Evolutionary conservation across 805 yeast genomes (phyloP), one percentile per base, ranked within the genome.

Genomic region (Spencermartinsiella europaea): DNA sequence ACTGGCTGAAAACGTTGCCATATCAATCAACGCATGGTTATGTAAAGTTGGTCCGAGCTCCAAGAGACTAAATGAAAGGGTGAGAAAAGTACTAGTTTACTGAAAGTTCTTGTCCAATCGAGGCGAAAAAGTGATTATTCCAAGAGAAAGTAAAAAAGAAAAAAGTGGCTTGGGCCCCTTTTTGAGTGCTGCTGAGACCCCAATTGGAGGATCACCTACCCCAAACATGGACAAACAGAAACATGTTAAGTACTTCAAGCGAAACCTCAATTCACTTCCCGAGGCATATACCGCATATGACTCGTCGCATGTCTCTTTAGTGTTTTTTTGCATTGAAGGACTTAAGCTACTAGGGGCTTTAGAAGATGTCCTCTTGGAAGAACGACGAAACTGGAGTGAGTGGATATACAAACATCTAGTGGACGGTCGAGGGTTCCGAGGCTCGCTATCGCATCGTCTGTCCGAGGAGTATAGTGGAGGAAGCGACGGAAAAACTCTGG

Each of bases 251-350:
- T 83, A 71, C 73, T 65, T 78, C 66, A 54, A 69, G 48, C 62
- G 81, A 50, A 76, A 82, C 51, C 64, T 83, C 34, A 61, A 61
- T 1, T 56, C 81, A 14, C 68, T 83, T 3, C 90, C 91, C 0
- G 55, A 73, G 1, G 64, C 70, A 15, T 73, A 70, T 17, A 83
- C 85, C 54, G 56, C 74, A 0, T 81, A 83, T 48, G 96, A 85
- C 56, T 74, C 86, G 4, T 83, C 83, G 55, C 78, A 76, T 51
- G 58, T 87, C 40, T 79, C 91, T 3, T 63, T 89, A n/a, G 68
- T 81, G 2, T 85, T 81, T 61, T 87, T 87, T 59, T 73, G 85
- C 37, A 58, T 88, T 1, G 71, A 76, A 27, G 90, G 89, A 0
- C 67, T 83, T 10, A 76, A 71, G 21, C 52, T 82, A 10, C 48